Conservation (phyloP, 768 basidiomycete species). For the Artomyces pyxidatus region DNA sequence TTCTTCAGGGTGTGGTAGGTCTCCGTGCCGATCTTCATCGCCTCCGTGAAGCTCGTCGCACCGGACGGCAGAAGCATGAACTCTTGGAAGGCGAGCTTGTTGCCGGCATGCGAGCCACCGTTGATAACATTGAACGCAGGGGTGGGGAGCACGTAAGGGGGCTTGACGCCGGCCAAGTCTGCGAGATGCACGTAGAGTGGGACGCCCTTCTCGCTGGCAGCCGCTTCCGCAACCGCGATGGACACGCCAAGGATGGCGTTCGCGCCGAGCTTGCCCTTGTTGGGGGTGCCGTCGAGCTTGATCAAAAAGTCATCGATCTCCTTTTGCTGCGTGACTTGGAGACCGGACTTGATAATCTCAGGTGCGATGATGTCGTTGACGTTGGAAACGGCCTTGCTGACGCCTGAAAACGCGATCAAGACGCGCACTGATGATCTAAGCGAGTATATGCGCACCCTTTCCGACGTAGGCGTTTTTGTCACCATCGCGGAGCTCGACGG, state of each 20-base stretch:
- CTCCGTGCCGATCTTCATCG: constrained; percentile 97
- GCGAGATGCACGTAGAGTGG: constrained; percentile 97
- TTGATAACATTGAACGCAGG: constrained; percentile 99
- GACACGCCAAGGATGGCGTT: constrained; percentile 99
- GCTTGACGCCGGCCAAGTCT: constrained; percentile 89
- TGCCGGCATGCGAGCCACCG: constrained; percentile 98
- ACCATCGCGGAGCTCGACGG: constrained; percentile 96
- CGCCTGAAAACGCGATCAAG: constrained; percentile 45
- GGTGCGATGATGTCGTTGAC: constrained; percentile 90
- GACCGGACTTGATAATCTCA: constrained; percentile 73
- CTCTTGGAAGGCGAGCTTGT: constrained; percentile 99
- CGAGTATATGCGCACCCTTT: constrained; percentile 57
- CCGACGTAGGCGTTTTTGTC: constrained; percentile 91
- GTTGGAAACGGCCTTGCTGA: constrained; percentile 87
- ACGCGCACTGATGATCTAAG: not conserved
- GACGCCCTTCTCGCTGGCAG: constrained; percentile 88
- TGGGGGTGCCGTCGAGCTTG: constrained; percentile 93
- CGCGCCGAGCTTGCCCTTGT: constrained; percentile 99
- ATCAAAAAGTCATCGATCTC: constrained; percentile 97
- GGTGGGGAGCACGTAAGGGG: constrained; percentile 85
- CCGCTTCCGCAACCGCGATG: constrained; percentile 91
- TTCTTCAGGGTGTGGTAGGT: constrained; percentile 98
- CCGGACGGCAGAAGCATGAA: constrained; percentile 99
- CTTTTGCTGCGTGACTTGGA: constrained; percentile 85
- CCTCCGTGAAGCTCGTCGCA: constrained; percentile 86